Evolutionary conservation across 164 flowering plant genomes (phyloP), one percentile per base, ranked within the genome.

Genomic region (Euptelea pleiosperma): DNA sequence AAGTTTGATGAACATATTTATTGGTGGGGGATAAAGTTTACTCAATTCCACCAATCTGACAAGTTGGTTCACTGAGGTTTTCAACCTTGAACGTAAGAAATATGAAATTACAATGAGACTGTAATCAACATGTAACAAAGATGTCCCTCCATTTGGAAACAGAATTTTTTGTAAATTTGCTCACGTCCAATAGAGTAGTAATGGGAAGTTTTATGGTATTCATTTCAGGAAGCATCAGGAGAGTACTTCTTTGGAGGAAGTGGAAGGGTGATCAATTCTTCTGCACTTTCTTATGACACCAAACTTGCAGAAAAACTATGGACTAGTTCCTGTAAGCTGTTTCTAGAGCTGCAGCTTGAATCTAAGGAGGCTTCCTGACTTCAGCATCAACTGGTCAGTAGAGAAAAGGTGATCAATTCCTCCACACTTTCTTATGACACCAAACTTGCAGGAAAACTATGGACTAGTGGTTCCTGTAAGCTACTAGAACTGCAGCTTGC

Each of bases 231-330:
- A 66, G 57, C 62, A 39, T 87, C 96, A 1, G 98, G 98, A 34
- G 37, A 69, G 11, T 88, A 88, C 75, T 91, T 86, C 45, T 91
- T 82, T 57, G 98, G 98, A 41, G 96, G 93, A 45, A 80, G 70
- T 15, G 89, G 98, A 24, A 79, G 91, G 67, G 77, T 79, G 33
- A 57, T 84, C 8, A 61, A 72, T 5, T 87, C 98, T 10, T 81
- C 92, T 18, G 40, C 64, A 11, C 82, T 77, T 31, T 92, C 98
- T 4, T 75, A 77, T 50, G 69, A 82, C 51, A 15, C 65, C 28
- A 75, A 70, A 66, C 82, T 87, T 64, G 80, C 83, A 14, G 60
- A 68, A 54, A 71, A 73, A 61, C 79, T 89, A 12, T 89, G 98
- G 96, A 64, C 40, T 5, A 66, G 72, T 22, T 82, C 98, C n/a